These are phyloP conservation scores for Rugonectria rugulosa DNA, from an alignment of 2,329 filamentous ascomycete species.

Conservation along the genomic window DNA sequence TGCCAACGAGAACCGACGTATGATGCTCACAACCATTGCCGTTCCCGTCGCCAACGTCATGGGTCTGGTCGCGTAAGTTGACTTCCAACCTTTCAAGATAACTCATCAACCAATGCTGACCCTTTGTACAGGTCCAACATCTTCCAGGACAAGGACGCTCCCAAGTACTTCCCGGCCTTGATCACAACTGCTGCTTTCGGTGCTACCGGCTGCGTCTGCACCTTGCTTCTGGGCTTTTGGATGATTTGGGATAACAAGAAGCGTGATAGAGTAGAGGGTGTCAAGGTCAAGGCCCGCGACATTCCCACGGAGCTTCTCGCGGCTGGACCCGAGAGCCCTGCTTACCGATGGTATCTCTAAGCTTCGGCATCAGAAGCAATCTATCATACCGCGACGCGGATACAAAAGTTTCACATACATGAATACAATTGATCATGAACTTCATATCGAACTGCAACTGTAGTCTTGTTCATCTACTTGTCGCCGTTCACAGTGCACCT, in stretches of 20 bases:
- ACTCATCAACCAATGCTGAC: background rate
- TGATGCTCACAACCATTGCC: conserved; percentile 74
- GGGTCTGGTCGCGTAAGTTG: conserved; percentile 19
- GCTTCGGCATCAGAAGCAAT: too few relatives aligned
- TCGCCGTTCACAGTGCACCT: too few relatives aligned
- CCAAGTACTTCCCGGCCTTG: conserved; percentile 18
- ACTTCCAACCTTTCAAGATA: background rate
- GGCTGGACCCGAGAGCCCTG: conserved; percentile 13
- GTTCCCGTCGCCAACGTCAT: conserved; percentile 81
- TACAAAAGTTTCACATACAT: too few relatives aligned
- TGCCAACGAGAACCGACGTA: conserved; percentile 75
- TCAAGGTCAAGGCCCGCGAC: conserved; percentile 14
- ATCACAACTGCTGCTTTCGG: conserved; percentile 21
- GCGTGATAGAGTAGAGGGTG: conserved; percentile 11
- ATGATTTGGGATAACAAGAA: conserved; percentile 19
- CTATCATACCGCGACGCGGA: too few relatives aligned
- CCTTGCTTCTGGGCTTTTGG: conserved; percentile 11
- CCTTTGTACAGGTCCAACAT: conserved; percentile 13
- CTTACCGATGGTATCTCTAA: conserved; percentile 19
- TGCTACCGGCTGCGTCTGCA: conserved; percentile 13
- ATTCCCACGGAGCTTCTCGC: conserved; percentile 19
- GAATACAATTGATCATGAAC: too few relatives aligned
- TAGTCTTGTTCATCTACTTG: too few relatives aligned
- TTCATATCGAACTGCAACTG: too few relatives aligned
- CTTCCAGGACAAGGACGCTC: conserved; percentile 20